Evolutionary conservation across 1,284 basidiomycete genomes (phyloP), one percentile per base, ranked within the genome.

Genomic region (Leccinum idahoense): DNA sequence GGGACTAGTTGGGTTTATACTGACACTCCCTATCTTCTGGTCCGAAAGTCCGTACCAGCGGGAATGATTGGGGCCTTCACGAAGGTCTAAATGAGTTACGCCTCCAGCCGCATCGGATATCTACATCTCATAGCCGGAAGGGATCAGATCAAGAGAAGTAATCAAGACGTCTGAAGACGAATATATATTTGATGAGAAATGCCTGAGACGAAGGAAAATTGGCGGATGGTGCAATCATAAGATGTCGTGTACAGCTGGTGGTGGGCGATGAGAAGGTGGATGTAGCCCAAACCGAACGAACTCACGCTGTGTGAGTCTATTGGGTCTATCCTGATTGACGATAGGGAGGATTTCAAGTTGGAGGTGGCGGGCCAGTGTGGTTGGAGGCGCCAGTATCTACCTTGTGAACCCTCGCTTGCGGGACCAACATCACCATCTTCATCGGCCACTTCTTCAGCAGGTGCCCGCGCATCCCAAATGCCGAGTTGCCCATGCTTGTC

Each of bases 401-500:
- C 90, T n/a, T 82, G 81, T 71, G 87, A 85, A 56, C 75, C 71
- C 46, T 80, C 80, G 14, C 77, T 77, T 8, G 72, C 65, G 20
- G 74, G 64, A 7, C 76, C 59, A 8, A 78, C 74, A 57, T 86
- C 83, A 0, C 76, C 87, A 63, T 90, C 87, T 46, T 87, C 89
- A 58, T 87, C 87, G 4, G 75, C 76, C 3, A 79, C 77, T 66
- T 89, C 89, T 53, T 89, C 88, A 26, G 75, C 65, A 3, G 83
- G 76, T 2, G 90, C 89, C 62, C 82, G 82, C 15, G 90, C 86
- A 74, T 93, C 90, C 91, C 91, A 93, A 55, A 93, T 87, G 6
- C 90, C 90, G 35, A 92, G 76, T 67, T 86, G 82, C 0, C 90
- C 91, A 66, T 90, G 85, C 69, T 92, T 93, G 70, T 92, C 90